Evolutionary conservation across 1,139 yeast species (phyloP).

Genomic region (Pneumocystis wakefieldiae): DNA sequence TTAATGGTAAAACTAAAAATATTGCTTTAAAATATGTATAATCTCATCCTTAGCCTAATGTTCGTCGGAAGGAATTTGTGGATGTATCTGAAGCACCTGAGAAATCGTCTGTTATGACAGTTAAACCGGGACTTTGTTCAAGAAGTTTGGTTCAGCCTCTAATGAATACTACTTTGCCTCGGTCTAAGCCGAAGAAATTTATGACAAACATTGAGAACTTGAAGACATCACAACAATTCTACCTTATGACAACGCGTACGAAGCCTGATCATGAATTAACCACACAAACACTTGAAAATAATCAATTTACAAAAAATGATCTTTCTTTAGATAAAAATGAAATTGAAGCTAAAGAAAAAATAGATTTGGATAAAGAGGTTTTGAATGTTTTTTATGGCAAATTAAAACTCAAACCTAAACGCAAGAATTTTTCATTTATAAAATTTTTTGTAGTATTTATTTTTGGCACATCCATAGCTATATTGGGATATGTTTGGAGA

Average conservation of each 20-base stretch:
- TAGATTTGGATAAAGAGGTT: not conserved
- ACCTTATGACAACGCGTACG: not conserved
- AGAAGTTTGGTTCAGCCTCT: not conserved
- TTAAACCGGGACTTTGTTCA: not conserved
- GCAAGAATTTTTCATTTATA: not conserved
- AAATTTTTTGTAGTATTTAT: not conserved
- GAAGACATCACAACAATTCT: not conserved
- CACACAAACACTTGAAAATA: not conserved
- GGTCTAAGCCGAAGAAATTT: not conserved
- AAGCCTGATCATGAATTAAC: not conserved
- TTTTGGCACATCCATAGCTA: not conserved
- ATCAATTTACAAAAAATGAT: not conserved
- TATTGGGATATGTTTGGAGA: constrained; percentile 21
- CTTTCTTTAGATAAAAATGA: not conserved
- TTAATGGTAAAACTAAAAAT: not conserved
- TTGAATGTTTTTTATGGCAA: not conserved
- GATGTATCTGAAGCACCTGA: not conserved
- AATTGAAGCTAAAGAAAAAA: not conserved
- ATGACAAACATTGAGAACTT: not conserved
- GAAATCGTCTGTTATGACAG: not conserved
- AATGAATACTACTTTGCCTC: not conserved
- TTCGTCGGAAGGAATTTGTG: not conserved
- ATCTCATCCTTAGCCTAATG: not conserved
- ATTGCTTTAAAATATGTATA: not conserved
- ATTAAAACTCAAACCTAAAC: not conserved